These are phyloP conservation scores for Tulasnella sp. DNA, from an alignment of 768 basidiomycete species.

Conservation along the genomic window DNA sequence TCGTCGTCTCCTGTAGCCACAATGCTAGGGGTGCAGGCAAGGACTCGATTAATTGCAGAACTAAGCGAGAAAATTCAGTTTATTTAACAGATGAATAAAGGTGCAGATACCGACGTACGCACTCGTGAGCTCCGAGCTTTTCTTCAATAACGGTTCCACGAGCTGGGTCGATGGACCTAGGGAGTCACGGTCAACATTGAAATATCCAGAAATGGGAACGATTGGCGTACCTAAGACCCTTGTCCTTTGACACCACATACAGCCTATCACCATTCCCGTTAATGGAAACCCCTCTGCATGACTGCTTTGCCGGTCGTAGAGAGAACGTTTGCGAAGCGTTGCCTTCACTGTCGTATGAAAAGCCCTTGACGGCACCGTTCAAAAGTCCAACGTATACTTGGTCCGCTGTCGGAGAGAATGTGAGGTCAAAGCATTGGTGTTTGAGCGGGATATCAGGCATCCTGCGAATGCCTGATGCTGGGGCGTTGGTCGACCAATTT, in stretches of 20 bases:
- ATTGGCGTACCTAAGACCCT: conserved; percentile 68
- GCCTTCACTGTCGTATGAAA: conserved; percentile 74
- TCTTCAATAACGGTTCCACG: conserved; percentile 59
- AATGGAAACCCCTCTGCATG: conserved; percentile 74
- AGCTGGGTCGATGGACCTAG: conserved; percentile 67
- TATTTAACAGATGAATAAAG: conserved; percentile 1
- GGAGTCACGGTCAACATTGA: conserved; percentile 28
- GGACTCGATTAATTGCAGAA: conserved; percentile 84
- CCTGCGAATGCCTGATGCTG: background rate
- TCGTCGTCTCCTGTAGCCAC: conserved; percentile 91
- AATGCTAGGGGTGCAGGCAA: conserved; percentile 67
- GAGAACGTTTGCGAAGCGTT: conserved; percentile 53
- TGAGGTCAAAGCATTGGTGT: conserved; percentile 85
- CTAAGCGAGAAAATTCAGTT: conserved; percentile 48
- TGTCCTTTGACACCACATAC: conserved; percentile 82
- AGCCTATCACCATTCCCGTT: conserved; percentile 69
- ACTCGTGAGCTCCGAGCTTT: conserved; percentile 67
- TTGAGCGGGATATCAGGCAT: conserved; percentile 71
- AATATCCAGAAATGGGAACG: background rate
- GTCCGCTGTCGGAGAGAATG: conserved; percentile 75
- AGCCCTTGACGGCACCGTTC: conserved; percentile 82
- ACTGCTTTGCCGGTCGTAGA: conserved; percentile 76
- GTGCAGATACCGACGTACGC: conserved; percentile 43
- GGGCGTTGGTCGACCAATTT: background rate
- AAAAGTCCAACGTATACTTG: conserved; percentile 79